Evolutionary conservation across 768 basidiomycete species (phyloP).

Genomic region (Kwoniella shandongensis): DNA sequence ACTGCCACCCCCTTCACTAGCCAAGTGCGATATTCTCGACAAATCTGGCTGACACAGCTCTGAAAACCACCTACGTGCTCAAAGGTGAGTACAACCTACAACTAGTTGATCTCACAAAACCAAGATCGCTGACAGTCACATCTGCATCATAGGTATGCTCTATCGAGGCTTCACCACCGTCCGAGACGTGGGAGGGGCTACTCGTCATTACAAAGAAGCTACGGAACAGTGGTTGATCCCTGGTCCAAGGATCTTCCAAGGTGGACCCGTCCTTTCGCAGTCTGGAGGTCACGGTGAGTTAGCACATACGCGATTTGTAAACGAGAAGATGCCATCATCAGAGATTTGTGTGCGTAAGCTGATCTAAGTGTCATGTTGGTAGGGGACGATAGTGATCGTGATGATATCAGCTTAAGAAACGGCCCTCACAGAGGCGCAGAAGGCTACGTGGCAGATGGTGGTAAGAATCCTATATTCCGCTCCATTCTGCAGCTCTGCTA

Average conservation of each 20-base stretch:
- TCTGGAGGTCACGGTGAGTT: slow-evolving; percentile 27
- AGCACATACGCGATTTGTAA: no score
- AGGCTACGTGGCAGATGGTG: slow-evolving; percentile 21
- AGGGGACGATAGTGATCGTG: slow-evolving; percentile 7
- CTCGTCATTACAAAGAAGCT: slow-evolving; percentile 22
- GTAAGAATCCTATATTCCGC: slow-evolving; percentile 3
- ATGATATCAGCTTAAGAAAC: neutral
- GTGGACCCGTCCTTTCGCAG: slow-evolving; percentile 29
- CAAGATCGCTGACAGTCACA: no score
- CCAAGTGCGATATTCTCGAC: neutral
- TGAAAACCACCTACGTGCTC: slow-evolving; percentile 23
- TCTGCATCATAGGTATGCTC: slow-evolving; percentile 25
- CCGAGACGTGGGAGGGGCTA: slow-evolving; percentile 32
- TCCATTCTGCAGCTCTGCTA: neutral
- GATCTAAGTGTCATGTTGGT: no score
- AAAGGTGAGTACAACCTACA: slow-evolving; percentile 17
- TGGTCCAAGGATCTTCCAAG: slow-evolving; percentile 34
- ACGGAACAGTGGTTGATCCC: slow-evolving; percentile 34
- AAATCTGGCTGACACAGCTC: slow-evolving; percentile 20
- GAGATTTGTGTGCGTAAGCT: no score
- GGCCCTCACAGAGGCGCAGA: neutral
- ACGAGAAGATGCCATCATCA: no score
- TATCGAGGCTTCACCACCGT: slow-evolving; percentile 32
- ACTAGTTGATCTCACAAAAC: no score
- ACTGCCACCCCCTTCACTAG: neutral